Conservation (phyloP, 2,329 filamentous ascomycete species). For the Neofusicoccum cordaticola region DNA sequence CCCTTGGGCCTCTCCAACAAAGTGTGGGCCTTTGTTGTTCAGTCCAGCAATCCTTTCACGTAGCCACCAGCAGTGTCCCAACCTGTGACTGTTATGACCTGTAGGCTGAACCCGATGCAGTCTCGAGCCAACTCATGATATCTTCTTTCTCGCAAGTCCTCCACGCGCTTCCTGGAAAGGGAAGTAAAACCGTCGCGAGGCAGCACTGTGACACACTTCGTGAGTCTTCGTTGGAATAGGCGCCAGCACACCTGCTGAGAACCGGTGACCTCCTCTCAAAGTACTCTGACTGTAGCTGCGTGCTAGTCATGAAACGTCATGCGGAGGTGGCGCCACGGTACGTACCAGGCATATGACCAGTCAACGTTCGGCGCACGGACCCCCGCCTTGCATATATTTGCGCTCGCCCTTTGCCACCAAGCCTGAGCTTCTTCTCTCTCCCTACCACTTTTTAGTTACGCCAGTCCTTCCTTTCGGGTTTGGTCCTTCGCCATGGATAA, state of each 20-base stretch:
- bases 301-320: conserved; percentile 1
- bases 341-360: conserved; percentile 3
- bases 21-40: no score
- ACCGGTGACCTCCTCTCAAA: neutral
- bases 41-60: no score
- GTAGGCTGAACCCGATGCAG: no score
- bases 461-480: neutral
- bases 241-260: neutral
- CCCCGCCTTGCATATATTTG: neutral
- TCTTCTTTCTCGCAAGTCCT: no score
- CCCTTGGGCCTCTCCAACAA: no score
- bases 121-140: no score
- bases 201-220: no score
- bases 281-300: neutral
- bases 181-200: no score
- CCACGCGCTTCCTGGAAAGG: no score
- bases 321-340: conserved; percentile 4
- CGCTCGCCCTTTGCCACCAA: neutral
- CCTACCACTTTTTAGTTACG: neutral
- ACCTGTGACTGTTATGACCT: no score
- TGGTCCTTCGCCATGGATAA: neutral
- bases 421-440: neutral
- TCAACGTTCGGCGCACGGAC: neutral
- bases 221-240: no score
- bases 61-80: no score